A percentile compares a stretch with the other conserved stretches of the same genome.
phyloP scores from a whole-genome alignment of 1,284 basidiomycete species.

The Tilletia horrida region DNA sequence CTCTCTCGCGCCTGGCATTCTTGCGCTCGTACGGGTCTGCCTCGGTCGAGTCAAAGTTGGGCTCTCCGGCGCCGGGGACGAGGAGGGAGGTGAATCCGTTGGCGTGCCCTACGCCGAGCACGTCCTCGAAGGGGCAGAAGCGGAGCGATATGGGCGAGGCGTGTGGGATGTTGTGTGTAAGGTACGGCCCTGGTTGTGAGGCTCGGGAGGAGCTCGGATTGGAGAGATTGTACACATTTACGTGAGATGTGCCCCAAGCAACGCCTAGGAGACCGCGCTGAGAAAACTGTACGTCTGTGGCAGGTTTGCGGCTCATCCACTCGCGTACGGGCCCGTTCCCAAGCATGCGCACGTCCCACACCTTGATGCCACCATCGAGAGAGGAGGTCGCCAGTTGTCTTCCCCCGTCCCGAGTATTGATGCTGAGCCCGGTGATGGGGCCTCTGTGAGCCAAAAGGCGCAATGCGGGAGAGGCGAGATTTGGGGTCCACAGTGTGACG shows the following conservation, averaged over 20 bases:
- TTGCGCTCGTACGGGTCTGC: conserved; percentile 91
- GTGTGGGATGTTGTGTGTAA: conserved; percentile 47
- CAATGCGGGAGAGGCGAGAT: conserved; percentile 83
- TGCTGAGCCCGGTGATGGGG: conserved; percentile 73
- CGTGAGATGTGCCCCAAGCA: conserved; percentile 67
- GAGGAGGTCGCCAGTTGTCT: conserved; percentile 88
- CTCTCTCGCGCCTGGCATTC: conserved; percentile 77
- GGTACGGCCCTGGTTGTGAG: conserved; percentile 60
- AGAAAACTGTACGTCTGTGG: conserved; percentile 57
- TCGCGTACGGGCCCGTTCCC: conserved; percentile 72
- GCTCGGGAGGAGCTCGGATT: conserved; percentile 23
- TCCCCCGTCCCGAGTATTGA: conserved; percentile 72
- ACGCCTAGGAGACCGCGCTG: conserved; percentile 79
- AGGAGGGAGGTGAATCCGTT: conserved; percentile 78
- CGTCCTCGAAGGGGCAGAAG: conserved; percentile 82
- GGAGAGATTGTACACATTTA: conserved; percentile 65
- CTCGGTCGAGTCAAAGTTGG: conserved; percentile 89
- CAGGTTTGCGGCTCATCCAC: conserved; percentile 67
- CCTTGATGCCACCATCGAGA: conserved; percentile 81
- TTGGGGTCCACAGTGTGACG: conserved; percentile 94
- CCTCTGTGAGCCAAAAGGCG: conserved; percentile 87
- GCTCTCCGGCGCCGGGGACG: conserved; percentile 86
- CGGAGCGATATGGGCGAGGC: conserved; percentile 68
- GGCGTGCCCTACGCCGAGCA: conserved; percentile 71
- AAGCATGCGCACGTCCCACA: conserved; percentile 95